Evolutionary conservation across 2,329 filamentous ascomycete genomes (phyloP), one percentile per base, ranked within the genome.

Genomic region (Sporothrix euskadiensis): DNA sequence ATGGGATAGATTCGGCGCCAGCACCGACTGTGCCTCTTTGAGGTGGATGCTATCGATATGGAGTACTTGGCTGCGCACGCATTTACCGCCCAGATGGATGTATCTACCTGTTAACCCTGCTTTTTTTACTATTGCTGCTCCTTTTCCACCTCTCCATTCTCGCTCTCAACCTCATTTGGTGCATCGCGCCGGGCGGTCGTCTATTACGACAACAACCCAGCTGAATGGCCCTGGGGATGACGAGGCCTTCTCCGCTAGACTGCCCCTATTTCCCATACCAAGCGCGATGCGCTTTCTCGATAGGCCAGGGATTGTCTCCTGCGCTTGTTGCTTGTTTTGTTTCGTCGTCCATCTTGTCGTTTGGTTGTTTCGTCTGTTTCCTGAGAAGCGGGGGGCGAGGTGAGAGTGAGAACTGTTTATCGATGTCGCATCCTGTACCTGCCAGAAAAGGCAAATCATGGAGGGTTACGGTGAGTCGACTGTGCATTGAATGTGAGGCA

Each of bases 231-330:
- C 26, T 71, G n/a, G 54, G 8, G 69, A 63, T 71, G 69, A 71
- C 69, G 56, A 71, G 69, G 56, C 69, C 69, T 61, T 32, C 39
- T 39, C 54, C 56, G 54, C 54, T 52, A 71, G 69, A 52, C 69
- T 63, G 22, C 56, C 54, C 44, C 69, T 52, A 22, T 71, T 71
- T 71, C 30, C 16, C 56, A 68, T 35, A 12, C 9, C 6, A 47
- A n/a, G 65, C 69, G 14, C 16, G 52, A 19, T 63, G 39, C 12
- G 32, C 35, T 44, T 44, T 22, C 26, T 19, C 35, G 35, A 71
- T 63, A 71, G 68, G 56, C 69, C 52, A 71, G 56, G 68, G 41
- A 47, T 52, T 52, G 54, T 49, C 49, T 61, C 35, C 14, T 57
- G 14, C 39, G 26, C 39, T 16, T 35, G 16, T 22, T 26, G 56